phyloP scores from a whole-genome alignment of 768 basidiomycete genomes.

The Lactarius quietus region DNA sequence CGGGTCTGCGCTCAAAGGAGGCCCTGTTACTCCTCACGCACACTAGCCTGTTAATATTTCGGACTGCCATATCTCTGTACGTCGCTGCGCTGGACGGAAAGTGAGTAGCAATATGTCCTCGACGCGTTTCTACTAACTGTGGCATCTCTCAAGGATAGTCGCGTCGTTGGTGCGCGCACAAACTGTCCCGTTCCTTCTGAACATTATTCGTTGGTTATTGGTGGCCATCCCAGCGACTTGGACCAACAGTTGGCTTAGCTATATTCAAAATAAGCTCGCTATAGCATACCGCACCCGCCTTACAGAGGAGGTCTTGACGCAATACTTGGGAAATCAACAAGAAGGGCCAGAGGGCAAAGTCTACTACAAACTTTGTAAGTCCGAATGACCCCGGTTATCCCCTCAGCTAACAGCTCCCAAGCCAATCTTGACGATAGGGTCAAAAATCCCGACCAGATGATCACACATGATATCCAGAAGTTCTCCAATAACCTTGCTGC shows the following conservation, averaged over 20 bases:
- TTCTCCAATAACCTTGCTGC: slow-evolving; percentile 89
- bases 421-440: slow-evolving; percentile 95
- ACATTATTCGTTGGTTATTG: slow-evolving; percentile 86
- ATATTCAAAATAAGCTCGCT: slow-evolving; percentile 89
- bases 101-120: slow-evolving; percentile 36
- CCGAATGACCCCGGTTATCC: not conserved
- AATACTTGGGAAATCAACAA: slow-evolving; percentile 75
- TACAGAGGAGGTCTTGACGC: slow-evolving; percentile 75
- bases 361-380: slow-evolving; percentile 88
- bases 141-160: slow-evolving; percentile 63
- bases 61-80: slow-evolving; percentile 90
- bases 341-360: slow-evolving; percentile 71
- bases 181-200: slow-evolving; percentile 70
- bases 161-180: slow-evolving; percentile 90
- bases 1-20: slow-evolving; percentile 80
- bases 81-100: slow-evolving; percentile 92
- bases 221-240: slow-evolving; percentile 93
- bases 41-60: slow-evolving; percentile 80
- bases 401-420: slow-evolving; percentile 28
- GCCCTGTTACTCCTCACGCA: slow-evolving; percentile 85
- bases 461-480: slow-evolving; percentile 92
- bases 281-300: slow-evolving; percentile 86
- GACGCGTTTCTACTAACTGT: slow-evolving; percentile 8
- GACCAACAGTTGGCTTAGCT: slow-evolving; percentile 91
- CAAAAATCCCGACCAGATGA: slow-evolving; percentile 97